Base-by-base conservation (phyloP, 768 basidiomycete species). In the Rhodotorula kratochvilovae region DNA sequence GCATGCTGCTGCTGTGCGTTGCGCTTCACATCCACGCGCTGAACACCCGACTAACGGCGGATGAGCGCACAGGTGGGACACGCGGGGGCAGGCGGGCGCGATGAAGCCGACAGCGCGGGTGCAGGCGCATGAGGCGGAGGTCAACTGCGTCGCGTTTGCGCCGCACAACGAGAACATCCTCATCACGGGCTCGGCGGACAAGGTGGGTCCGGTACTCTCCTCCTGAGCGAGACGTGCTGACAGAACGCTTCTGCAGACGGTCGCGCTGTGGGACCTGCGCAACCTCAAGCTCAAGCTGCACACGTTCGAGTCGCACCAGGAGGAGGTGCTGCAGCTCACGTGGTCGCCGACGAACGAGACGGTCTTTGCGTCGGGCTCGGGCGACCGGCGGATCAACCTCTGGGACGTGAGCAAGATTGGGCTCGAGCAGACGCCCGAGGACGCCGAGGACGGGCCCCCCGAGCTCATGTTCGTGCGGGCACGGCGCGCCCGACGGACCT, bases 371-470 rank as follows among this genome's bases (percentile, higher is more conserved):
- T 95, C 92, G 5, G 92, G 92, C 3, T 92, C 91, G 6, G 89
- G 91, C 71, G 96, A 99, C 79, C 86, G 96, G 54, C 85, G 96
- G 17, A 86, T 99, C 72, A 94, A 96, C 77, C 83, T 98, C 59
- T 99, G 96, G 96, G 94, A 99, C 82, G 80, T 97, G 67, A 85
- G 87, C 33, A 86, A 89, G 70, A 95, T 97, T 72, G 96, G 96
- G 1, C 86, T 89, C 51, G 96, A 99, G 80, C 96, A 99, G 80
- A 91, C 92, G 3, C 96, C 95, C 7, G 96, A 99, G 75, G 96
- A 99, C 78, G 90, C 92, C 68, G 96, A 99, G 80, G 96, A 99
- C 77, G 96, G 96, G 2, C 93, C 96, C 25, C 96, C 96, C 1
- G 96, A 99, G 80, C 82, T 98, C 68, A 81, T 98, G 74, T 99